Evolutionary conservation across 352 stramenopile genomes (phyloP), one percentile per base, ranked within the genome.

Genomic region (Detonula confervacea): DNA sequence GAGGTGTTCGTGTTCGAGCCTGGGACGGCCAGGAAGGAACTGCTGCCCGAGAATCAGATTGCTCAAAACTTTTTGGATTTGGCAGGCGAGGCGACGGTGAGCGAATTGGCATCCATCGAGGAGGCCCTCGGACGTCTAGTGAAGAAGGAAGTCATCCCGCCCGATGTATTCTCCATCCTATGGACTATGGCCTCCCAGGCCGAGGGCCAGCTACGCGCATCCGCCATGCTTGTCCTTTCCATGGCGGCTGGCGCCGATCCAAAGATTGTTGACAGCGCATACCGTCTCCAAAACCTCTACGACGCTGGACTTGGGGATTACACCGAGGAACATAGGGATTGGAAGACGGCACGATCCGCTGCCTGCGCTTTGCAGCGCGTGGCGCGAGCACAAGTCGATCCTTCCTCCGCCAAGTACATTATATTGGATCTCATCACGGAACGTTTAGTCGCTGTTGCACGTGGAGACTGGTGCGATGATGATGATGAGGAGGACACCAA

Each of bases 361-460:
- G 81, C 89, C 20, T 72, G 81, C 56, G 89, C 88, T 35, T 76
- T 95, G 7, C 88, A 94, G 72, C 73, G 86, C 51, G 76, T 94
- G 46, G 69, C 74, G 37, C 80, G 87, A 54, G 78, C 84, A 30
- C 81, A 91, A 70, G 61, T 82, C 14, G 80, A 93, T 72, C 39
- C 85, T 87, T 77, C 87, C 51, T 80, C 95, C 44, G 92, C 95
- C 4, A 97, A 96, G 46, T 90, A 95, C 30, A 90, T 97, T 18
- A 90, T 95, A 27, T 90, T 97, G 16, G 94, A 97, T 66, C 87
- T 95, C 20, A 96, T 98, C 25, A 95, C 96, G 0, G 90, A 96
- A 77, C 90, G 94, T 7, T 84, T 98, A 14, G 92, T 96, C 68
- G 87, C 89, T 4, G 94, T 98, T 46, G 86, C 96, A 64, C 90